phyloP scores from a whole-genome alignment of 805 yeast genomes.

The Kluyveromyces lactis region DNA sequence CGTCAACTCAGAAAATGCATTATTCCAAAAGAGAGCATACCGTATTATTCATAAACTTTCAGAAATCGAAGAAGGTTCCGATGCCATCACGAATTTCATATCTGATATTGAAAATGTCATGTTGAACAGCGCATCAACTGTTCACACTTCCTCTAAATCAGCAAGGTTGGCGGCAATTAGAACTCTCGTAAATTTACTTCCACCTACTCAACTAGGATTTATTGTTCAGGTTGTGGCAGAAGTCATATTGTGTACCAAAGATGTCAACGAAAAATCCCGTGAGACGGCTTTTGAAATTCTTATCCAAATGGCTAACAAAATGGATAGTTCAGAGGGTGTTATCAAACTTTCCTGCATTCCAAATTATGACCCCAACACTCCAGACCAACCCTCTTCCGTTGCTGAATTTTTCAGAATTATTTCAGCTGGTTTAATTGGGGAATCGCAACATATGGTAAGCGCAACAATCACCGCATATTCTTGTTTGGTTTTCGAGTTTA shows the following conservation, averaged over 20 bases:
- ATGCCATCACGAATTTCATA: constrained; percentile 44
- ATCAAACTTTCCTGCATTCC: constrained; percentile 59
- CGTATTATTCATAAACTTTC: constrained; percentile 63
- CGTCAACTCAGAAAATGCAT: constrained; percentile 48
- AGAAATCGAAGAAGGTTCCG: constrained; percentile 58
- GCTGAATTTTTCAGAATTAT: constrained; percentile 87
- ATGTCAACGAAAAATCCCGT: constrained; percentile 86
- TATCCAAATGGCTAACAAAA: constrained; percentile 70
- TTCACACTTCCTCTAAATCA: constrained; percentile 70
- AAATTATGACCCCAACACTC: constrained; percentile 53
- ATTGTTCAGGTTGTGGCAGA: constrained; percentile 81
- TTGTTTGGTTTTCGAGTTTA: constrained; percentile 80
- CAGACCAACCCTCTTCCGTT: constrained; percentile 57
- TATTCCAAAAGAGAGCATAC: constrained; percentile 84
- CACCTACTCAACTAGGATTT: constrained; percentile 58
- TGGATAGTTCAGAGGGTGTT: constrained; percentile 60
- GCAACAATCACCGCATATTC: constrained; percentile 91
- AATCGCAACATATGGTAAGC: constrained; percentile 90
- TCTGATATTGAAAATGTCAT: constrained; percentile 53
- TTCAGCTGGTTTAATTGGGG: constrained; percentile 93
- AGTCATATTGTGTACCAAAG: constrained; percentile 83
- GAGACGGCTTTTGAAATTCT: constrained; percentile 68
- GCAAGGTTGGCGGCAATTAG: constrained; percentile 65
- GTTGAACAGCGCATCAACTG: constrained; percentile 45
- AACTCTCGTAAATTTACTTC: constrained; percentile 52